phyloP scores from a whole-genome alignment of 148 eudicot species.

The Persicaria maculosa region DNA sequence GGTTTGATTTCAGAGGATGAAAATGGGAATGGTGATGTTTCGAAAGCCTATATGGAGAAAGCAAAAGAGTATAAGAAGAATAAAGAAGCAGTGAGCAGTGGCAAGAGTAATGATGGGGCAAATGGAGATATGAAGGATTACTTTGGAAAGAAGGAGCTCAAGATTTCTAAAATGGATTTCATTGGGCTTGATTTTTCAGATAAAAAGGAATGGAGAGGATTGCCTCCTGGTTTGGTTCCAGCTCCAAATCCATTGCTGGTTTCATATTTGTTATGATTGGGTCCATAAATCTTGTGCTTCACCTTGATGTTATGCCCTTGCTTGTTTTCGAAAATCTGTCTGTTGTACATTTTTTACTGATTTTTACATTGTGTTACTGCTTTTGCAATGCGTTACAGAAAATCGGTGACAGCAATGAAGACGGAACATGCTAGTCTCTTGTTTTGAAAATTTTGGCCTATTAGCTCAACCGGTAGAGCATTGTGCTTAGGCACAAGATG shows the following conservation, averaged over 20 bases:
- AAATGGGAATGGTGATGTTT: constrained; percentile 20
- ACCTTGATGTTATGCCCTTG: no score
- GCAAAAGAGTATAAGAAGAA: constrained; percentile 21
- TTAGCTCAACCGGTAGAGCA: no score
- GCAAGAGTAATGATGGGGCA: constrained; percentile 8
- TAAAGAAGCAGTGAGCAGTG: constrained; percentile 14
- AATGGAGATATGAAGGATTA: constrained; percentile 18
- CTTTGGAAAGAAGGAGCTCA: constrained; percentile 28
- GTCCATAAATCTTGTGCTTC: no score
- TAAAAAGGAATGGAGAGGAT: constrained; percentile 59
- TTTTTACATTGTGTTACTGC: no score
- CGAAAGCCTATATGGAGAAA: constrained; percentile 31
- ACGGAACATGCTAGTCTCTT: no score
- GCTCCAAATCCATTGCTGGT: constrained; percentile 37
- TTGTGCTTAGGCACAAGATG: no score
- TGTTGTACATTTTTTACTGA: no score
- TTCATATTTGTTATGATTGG: no score
- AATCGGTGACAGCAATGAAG: no score
- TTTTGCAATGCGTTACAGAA: no score
- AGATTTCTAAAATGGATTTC: constrained; percentile 65
- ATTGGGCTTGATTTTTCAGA: constrained; percentile 69
- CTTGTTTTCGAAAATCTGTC: no score
- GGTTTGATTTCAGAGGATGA: constrained; percentile 23
- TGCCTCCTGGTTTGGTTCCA: constrained; percentile 77
- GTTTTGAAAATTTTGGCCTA: no score